phyloP scores from a whole-genome alignment of 257 asterid genomes.

The Solanum corneliomulleri region DNA sequence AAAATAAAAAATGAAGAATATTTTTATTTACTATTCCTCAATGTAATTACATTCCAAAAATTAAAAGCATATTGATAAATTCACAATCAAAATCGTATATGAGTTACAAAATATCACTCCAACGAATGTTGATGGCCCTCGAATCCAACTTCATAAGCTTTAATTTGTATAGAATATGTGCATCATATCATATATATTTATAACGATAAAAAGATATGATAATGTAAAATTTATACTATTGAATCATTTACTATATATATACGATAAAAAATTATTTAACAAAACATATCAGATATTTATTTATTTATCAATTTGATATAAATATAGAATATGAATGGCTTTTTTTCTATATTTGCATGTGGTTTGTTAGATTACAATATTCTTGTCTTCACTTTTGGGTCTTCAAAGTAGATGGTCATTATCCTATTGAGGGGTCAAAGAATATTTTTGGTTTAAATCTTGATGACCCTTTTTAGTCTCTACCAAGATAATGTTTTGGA shows the following conservation, averaged over 20 bases:
- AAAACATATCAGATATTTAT: background rate
- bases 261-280: background rate
- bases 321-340: background rate
- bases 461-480: background rate
- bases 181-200: background rate
- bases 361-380: background rate
- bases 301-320: background rate
- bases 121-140: background rate
- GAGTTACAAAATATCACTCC: background rate
- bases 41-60: background rate
- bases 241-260: background rate
- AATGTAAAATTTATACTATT: background rate
- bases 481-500: background rate
- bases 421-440: background rate
- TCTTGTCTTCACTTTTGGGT: background rate
- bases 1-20: background rate
- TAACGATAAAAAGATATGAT: background rate
- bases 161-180: too few species aligned
- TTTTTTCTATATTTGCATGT: background rate
- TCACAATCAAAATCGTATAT: background rate
- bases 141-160: background rate
- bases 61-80: background rate
- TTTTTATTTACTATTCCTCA: background rate
- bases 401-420: background rate
- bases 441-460: background rate